Conservation (phyloP, 495 filamentous ascomycete species). For the Tuber umbilicatum region DNA sequence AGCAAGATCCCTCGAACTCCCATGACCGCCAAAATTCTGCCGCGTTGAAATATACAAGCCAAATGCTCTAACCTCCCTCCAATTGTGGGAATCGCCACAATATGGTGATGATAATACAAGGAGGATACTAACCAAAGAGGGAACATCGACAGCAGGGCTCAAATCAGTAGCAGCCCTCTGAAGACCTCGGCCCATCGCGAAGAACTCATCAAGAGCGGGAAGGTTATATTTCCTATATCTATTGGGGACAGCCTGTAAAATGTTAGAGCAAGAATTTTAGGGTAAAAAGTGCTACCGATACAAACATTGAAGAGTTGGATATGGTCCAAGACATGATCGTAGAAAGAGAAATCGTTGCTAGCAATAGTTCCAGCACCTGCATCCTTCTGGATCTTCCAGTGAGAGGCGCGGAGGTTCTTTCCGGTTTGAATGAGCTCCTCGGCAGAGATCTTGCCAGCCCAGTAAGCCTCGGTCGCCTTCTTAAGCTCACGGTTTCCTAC, state of each 20-base stretch:
- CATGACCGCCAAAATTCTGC: not conserved
- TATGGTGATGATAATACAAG: not conserved
- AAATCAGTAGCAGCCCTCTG: conserved; percentile 62
- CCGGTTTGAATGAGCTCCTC: conserved; percentile 83
- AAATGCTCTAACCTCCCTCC: conserved; percentile 8
- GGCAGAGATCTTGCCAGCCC: conserved; percentile 86
- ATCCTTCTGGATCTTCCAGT: conserved; percentile 99
- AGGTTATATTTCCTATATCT: conserved; percentile 82
- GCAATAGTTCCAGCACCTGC: conserved; percentile 95
- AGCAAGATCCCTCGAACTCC: not conserved
- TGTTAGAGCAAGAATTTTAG: conserved; percentile 10
- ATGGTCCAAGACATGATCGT: conserved; percentile 97
- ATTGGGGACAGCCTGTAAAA: conserved; percentile 68
- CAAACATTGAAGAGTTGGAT: conserved; percentile 96
- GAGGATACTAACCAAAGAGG: conserved; percentile 56
- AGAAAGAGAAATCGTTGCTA: conserved; percentile 98
- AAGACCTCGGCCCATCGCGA: conserved; percentile 97
- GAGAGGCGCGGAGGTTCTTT: conserved; percentile 87
- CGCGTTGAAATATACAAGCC: conserved; percentile 11
- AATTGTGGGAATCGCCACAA: not conserved
- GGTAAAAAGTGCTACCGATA: conserved; percentile 18
- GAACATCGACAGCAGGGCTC: conserved; percentile 75
- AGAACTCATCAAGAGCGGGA: conserved; percentile 87
- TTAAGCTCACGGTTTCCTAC: conserved; percentile 89
- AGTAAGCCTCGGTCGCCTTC: conserved; percentile 98